A percentile compares a stretch with the other conserved stretches of the same genome.
Conservation (phyloP, 352 stramenopile genomes). For the Elongisporangium prolatum region DNA sequence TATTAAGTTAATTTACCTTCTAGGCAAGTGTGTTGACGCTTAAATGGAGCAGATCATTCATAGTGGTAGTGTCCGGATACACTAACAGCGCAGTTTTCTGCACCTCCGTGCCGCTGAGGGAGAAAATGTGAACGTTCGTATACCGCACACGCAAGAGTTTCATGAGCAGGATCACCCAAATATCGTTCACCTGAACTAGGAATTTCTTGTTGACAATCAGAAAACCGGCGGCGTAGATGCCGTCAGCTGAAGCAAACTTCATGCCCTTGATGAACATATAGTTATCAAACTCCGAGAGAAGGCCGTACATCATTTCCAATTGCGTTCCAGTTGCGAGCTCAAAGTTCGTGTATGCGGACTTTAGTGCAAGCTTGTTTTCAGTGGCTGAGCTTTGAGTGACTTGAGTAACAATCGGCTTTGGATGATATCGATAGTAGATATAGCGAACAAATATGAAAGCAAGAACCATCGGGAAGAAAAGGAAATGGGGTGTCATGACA, state of each 20-base stretch:
- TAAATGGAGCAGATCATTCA: not conserved
- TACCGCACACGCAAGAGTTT: slow-evolving; percentile 1
- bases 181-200: slow-evolving; percentile 10
- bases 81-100: slow-evolving; percentile 1
- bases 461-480: not conserved
- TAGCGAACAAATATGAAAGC: not conserved
- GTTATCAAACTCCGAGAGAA: slow-evolving; percentile 7
- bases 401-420: not conserved
- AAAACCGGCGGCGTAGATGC: slow-evolving; percentile 11
- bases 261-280: slow-evolving; percentile 16
- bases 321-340: not conserved
- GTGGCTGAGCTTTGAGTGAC: not conserved
- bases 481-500: not conserved
- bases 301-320: not conserved
- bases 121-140: slow-evolving; percentile 3
- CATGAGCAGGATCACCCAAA: slow-evolving; percentile 6
- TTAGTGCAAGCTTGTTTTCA: not conserved
- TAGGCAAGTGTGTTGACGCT: not conserved
- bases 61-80: not conserved
- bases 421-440: not conserved
- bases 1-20: not conserved
- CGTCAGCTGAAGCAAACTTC: slow-evolving; percentile 17
- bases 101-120: not conserved
- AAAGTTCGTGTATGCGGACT: not conserved
- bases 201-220: slow-evolving; percentile 14